phyloP scores from a whole-genome alignment of 2,329 filamentous ascomycete species.

The Verticillium alfalfae region DNA sequence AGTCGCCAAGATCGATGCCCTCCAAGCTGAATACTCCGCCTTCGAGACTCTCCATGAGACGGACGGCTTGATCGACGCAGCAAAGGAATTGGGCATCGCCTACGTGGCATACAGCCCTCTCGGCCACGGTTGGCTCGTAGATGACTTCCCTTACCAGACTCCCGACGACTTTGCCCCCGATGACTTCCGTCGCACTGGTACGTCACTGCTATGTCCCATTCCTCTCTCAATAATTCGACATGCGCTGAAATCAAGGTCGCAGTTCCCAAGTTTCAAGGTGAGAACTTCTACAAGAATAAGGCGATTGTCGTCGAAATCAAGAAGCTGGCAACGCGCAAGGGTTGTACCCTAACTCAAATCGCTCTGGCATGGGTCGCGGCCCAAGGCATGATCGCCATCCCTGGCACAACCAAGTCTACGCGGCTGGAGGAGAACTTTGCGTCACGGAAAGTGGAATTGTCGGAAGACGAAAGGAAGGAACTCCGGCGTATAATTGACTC shows the following conservation, averaged over 20 bases:
- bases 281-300: slow-evolving; percentile 38
- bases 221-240: not conserved
- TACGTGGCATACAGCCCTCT: slow-evolving; percentile 41
- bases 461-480: slow-evolving; percentile 28
- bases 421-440: slow-evolving; percentile 33
- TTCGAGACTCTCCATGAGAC: slow-evolving; percentile 16
- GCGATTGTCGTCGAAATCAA: slow-evolving; percentile 34
- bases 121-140: slow-evolving; percentile 40
- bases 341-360: slow-evolving; percentile 25
- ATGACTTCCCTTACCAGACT: slow-evolving; percentile 31
- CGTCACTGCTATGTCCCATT: slow-evolving; percentile 5
- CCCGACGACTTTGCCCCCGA: slow-evolving; percentile 37
- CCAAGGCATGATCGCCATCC: slow-evolving; percentile 37
- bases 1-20: slow-evolving; percentile 40
- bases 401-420: slow-evolving; percentile 33
- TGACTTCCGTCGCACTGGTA: slow-evolving; percentile 32
- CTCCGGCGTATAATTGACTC: slow-evolving; percentile 30
- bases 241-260: not conserved
- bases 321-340: slow-evolving; percentile 27
- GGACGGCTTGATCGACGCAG: slow-evolving; percentile 30
- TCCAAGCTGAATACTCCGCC: slow-evolving; percentile 39
- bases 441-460: slow-evolving; percentile 26
- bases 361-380: slow-evolving; percentile 32
- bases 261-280: slow-evolving; percentile 31
- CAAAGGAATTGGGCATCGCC: slow-evolving; percentile 31